Evolutionary conservation across 306 rosid genomes (phyloP).

Genomic region (Medicago ruthenica): DNA sequence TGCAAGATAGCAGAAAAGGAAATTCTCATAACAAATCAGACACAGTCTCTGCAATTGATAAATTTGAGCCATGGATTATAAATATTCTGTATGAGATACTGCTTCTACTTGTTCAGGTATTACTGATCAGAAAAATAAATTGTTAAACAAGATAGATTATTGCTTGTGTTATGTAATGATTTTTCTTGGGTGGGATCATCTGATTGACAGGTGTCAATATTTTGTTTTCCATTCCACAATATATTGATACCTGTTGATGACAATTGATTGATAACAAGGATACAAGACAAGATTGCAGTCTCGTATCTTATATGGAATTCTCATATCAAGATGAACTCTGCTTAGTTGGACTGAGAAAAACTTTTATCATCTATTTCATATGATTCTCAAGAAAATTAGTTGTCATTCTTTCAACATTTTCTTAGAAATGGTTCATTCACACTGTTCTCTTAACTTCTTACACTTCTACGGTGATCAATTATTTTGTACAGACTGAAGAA

Average conservation of each 20-base stretch:
- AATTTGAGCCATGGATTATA: conserved; percentile 89
- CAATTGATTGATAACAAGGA: conserved; percentile 20
- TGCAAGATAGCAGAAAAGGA: conserved; percentile 62
- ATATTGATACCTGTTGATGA: conserved; percentile 29
- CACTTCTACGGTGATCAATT: conserved; percentile 30
- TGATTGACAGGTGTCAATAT: conserved; percentile 17
- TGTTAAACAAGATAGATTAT: conserved; percentile 21
- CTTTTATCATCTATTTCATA: conserved; percentile 12
- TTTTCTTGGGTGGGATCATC: conserved; percentile 35
- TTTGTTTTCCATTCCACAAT: background rate
- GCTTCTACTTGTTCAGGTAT: conserved; percentile 98
- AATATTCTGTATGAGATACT: conserved; percentile 85
- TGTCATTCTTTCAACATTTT: conserved; percentile 22
- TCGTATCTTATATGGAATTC: conserved; percentile 4
- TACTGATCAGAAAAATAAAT: conserved; percentile 16
- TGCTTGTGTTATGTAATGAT: conserved; percentile 26
- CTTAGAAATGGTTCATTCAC: conserved; percentile 15
- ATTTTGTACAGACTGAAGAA: conserved; percentile 75
- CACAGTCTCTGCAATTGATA: conserved; percentile 66
- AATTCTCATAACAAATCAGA: conserved; percentile 57
- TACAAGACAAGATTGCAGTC: background rate
- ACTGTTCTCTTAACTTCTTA: conserved; percentile 24
- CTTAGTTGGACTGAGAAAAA: conserved; percentile 3
- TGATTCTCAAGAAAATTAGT: conserved; percentile 15
- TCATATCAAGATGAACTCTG: conserved; percentile 19